phyloP scores from a whole-genome alignment of 1,139 yeast genomes.

The Suhomyces chickasaworum region DNA sequence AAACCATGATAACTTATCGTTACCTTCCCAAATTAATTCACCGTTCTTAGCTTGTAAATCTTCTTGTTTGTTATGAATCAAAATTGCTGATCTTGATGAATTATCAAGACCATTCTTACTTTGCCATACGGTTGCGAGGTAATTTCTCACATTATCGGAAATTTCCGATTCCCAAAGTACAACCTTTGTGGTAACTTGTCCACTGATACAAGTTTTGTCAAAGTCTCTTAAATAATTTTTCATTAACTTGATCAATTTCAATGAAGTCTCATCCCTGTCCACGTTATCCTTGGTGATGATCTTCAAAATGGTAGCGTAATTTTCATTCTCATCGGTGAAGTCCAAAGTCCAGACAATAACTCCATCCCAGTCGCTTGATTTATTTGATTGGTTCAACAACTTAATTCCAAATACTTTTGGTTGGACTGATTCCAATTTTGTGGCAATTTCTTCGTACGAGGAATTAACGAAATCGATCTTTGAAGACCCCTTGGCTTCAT shows the following conservation, averaged over 20 bases:
- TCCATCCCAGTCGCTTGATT: slow-evolving; percentile 26
- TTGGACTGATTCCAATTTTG: slow-evolving; percentile 24
- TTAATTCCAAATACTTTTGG: slow-evolving; percentile 39
- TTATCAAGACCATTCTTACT: slow-evolving; percentile 32
- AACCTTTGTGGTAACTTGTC: slow-evolving; percentile 23
- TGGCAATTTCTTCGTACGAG: slow-evolving; percentile 28
- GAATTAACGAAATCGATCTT: slow-evolving; percentile 27
- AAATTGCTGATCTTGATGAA: slow-evolving; percentile 41
- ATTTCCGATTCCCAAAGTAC: slow-evolving; percentile 44
- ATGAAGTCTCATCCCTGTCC: slow-evolving; percentile 22
- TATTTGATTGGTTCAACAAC: slow-evolving; percentile 20
- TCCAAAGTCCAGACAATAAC: slow-evolving; percentile 47
- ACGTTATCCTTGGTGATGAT: slow-evolving; percentile 25
- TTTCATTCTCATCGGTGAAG: slow-evolving; percentile 26
- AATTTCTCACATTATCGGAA: slow-evolving; percentile 16
- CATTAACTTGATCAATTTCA: slow-evolving; percentile 30
- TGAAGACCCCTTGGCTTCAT: slow-evolving; percentile 18
- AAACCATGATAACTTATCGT: slow-evolving; percentile 51
- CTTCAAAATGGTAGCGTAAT: slow-evolving; percentile 34
- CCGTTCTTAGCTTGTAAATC: slow-evolving; percentile 27
- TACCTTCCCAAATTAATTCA: slow-evolving; percentile 45
- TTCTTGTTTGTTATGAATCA: slow-evolving; percentile 28
- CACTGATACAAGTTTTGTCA: slow-evolving; percentile 8
- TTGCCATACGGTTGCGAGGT: slow-evolving; percentile 20
- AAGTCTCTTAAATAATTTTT: slow-evolving; percentile 20